These are phyloP conservation scores for Pseudonectria foliicola DNA, from an alignment of 2,329 filamentous ascomycete genomes.

Conservation along the genomic window DNA sequence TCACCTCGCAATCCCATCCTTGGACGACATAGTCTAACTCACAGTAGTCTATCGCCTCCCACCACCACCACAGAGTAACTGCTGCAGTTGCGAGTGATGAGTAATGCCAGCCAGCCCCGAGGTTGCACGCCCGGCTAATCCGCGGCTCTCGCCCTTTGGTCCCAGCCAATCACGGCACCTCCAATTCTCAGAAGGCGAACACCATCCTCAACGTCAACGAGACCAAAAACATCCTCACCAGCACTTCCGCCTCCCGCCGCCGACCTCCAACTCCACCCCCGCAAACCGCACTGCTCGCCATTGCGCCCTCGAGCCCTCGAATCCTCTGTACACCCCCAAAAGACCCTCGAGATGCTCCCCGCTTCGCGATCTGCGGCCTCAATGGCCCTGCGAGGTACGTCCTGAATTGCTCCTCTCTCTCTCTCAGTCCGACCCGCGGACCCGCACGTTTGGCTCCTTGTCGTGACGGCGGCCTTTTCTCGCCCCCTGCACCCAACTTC, in stretches of 20 bases:
- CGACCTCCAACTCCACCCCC: constrained; percentile 12
- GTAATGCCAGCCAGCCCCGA: not conserved
- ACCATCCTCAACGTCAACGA: constrained; percentile 21
- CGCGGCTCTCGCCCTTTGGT: constrained; percentile 2
- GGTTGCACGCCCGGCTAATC: constrained; percentile 2
- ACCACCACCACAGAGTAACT: not conserved
- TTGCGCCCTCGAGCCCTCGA: constrained; percentile 11
- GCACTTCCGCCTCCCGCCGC: constrained; percentile 9
- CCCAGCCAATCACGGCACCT: constrained; percentile 7
- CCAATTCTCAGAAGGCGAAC: constrained; percentile 27
- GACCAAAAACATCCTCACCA: constrained; percentile 12
- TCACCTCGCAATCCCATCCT: not conserved
- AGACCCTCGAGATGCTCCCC: constrained; percentile 34
- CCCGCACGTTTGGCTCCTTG: not conserved
- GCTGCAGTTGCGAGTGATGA: not conserved
- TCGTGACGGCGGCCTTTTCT: constrained; percentile 15
- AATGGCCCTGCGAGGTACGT: constrained; percentile 46
- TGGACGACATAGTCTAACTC: too few relatives aligned
- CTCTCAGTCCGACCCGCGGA: not conserved
- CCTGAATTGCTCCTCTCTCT: not conserved
- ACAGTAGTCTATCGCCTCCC: constrained; percentile 1
- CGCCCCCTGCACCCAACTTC: constrained; percentile 5
- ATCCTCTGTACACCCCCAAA: constrained; percentile 12
- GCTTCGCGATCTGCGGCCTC: constrained; percentile 45
- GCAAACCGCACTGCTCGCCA: constrained; percentile 4